Percentiles rank a stretch among this genome's conserved stretches.
These are phyloP conservation scores for Diaporthe destruens DNA, from an alignment of 2,329 filamentous ascomycete species.

Conservation along the genomic window DNA sequence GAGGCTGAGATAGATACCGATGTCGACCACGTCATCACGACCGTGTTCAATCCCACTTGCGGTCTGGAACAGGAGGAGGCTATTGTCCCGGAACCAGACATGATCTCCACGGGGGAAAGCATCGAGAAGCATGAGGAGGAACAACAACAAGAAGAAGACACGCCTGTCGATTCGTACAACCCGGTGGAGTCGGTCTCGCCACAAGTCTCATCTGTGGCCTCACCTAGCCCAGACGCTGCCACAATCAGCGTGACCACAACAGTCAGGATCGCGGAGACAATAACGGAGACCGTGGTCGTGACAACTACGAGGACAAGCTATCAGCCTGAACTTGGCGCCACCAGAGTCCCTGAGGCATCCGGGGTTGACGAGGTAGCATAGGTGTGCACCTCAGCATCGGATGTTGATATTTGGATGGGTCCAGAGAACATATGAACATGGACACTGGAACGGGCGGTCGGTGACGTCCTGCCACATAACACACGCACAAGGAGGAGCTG, in stretches of 20 bases:
- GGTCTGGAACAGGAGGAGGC: background rate
- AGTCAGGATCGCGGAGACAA: conserved; percentile 42
- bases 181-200: background rate
- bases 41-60: background rate
- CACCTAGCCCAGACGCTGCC: background rate
- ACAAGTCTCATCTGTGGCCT: background rate
- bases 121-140: background rate
- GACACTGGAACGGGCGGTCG: background rate
- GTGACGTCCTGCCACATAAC: background rate
- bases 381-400: background rate
- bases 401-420: background rate
- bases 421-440: too few species aligned
- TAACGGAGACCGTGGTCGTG: conserved; percentile 47
- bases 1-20: conserved; percentile 5
- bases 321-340: background rate
- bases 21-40: background rate
- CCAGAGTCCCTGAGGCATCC: background rate
- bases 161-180: background rate
- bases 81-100: background rate
- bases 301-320: conserved; percentile 40
- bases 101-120: background rate
- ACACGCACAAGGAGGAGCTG: background rate
- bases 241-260: background rate
- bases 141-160: background rate
- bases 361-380: background rate